A percentile compares a stretch with the other conserved stretches of the same genome.
Conservation (phyloP, 108 stramenopile genomes). For the Asterionellopsis glacialis region DNA sequence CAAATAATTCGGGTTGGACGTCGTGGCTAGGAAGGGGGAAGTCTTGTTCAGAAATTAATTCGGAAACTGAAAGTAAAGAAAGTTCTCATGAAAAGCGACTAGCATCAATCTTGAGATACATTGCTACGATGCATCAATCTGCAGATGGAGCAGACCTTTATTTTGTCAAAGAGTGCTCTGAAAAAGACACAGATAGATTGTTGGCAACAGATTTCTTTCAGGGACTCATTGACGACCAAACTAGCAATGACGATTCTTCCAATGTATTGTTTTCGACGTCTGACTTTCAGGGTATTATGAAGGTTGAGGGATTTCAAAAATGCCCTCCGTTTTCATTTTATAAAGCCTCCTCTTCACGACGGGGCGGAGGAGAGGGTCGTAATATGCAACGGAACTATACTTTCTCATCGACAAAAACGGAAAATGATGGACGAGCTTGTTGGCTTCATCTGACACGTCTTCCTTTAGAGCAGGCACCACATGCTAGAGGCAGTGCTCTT, state of each 20-base stretch:
- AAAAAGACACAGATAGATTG: no score
- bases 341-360: conserved; percentile 8
- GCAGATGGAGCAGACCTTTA: conserved; percentile 2
- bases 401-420: background rate
- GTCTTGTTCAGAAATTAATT: no score
- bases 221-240: background rate
- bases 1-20: no score
- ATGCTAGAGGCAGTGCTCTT: no score
- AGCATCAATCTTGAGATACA: conserved; percentile 48
- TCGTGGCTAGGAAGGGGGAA: no score
- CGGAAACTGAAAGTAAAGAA: no score
- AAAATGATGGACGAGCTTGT: conserved; percentile 14
- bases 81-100: conserved; percentile 36
- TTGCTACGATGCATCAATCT: conserved; percentile 42
- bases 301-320: background rate
- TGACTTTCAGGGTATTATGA: conserved; percentile 22
- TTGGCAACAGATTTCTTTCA: no score
- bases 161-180: conserved; percentile 32
- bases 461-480: conserved; percentile 3
- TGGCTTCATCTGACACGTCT: conserved; percentile 50
- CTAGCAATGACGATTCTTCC: no score
- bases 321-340: conserved; percentile 46
- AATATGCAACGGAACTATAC: background rate
- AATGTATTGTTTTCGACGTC: conserved; percentile 28
- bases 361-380: background rate